Conservation (phyloP, 2,329 filamentous ascomycete species). For the Neofusicoccum sp. region DNA sequence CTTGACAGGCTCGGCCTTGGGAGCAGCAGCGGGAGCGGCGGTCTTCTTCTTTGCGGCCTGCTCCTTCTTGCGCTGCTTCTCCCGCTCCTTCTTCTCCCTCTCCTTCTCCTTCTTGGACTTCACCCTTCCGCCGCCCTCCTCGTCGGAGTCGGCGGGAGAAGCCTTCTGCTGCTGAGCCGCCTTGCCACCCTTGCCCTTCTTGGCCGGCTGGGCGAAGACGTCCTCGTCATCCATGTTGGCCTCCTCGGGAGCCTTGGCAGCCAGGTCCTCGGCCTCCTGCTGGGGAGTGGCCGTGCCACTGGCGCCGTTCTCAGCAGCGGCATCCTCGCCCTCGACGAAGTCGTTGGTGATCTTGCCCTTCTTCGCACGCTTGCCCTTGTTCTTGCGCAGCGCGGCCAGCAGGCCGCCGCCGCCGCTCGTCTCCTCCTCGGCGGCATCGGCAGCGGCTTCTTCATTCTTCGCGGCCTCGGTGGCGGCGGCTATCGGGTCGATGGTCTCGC, state of each 20-base stretch:
- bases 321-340: constrained; percentile 66
- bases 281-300: constrained; percentile 33
- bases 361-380: constrained; percentile 70
- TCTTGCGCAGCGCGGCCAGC: constrained; percentile 50
- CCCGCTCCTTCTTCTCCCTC: constrained; percentile 93
- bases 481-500: constrained; percentile 68
- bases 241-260: constrained; percentile 73
- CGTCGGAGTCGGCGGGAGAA: constrained; percentile 31
- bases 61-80: constrained; percentile 98
- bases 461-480: constrained; percentile 44
- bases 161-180: constrained; percentile 28
- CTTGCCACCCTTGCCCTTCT: constrained; percentile 65
- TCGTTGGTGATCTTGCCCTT: constrained; percentile 79
- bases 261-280: constrained; percentile 42
- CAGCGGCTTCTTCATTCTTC: constrained; percentile 34
- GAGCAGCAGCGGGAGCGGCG: constrained; percentile 51
- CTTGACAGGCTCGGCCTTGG: constrained; percentile 46
- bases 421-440: constrained; percentile 49
- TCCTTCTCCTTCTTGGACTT: constrained; percentile 99
- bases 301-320: constrained; percentile 41
- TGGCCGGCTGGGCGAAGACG: constrained; percentile 73
- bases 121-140: constrained; percentile 52
- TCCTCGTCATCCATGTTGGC: constrained; percentile 69
- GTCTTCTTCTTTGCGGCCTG: constrained; percentile 63
- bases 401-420: constrained; percentile 49